Evolutionary conservation across 2,329 filamentous ascomycete species (phyloP).

Genomic region (Periglandula ipomoeae): DNA sequence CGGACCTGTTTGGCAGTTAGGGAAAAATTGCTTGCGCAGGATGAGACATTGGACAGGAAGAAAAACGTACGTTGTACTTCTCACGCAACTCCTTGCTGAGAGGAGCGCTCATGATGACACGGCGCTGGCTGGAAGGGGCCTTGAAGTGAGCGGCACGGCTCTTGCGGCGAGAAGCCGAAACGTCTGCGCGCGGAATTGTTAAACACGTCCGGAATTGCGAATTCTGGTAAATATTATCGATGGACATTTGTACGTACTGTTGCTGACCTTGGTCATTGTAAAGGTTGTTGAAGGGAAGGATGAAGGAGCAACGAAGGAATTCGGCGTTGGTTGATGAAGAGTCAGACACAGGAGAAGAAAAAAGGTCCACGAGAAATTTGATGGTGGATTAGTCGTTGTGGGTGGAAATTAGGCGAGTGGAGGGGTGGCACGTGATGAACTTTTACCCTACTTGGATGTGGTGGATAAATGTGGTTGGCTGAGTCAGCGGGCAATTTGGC

Average conservation of each 20-base stretch:
- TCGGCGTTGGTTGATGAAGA: constrained; percentile 23
- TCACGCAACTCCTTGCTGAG: constrained; percentile 95
- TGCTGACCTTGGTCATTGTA: constrained; percentile 67
- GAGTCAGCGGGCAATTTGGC: neutral
- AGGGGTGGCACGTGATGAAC: constrained; percentile 23
- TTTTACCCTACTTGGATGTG: neutral
- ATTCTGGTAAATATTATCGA: too few relatives aligned
- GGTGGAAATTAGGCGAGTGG: constrained; percentile 21
- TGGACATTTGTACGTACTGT: constrained; percentile 40
- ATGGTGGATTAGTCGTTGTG: constrained; percentile 17
- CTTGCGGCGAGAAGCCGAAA: constrained; percentile 86
- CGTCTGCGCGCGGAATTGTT: constrained; percentile 33
- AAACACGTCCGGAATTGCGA: too few relatives aligned
- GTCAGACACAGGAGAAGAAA: neutral
- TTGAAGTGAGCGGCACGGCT: constrained; percentile 97
- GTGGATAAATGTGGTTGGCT: neutral
- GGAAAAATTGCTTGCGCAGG: neutral
- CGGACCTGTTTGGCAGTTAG: constrained; percentile 55
- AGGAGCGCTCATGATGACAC: constrained; percentile 93
- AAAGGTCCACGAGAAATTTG: constrained; percentile 8
- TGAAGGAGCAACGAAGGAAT: constrained; percentile 16
- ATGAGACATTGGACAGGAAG: neutral
- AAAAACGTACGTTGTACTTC: constrained; percentile 84
- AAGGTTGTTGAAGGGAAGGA: constrained; percentile 15
- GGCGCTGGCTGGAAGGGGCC: constrained; percentile 88